A percentile compares a stretch with the other conserved stretches of the same genome.
Conservation (phyloP, 352 stramenopile genomes). For the Aphanomyces invadans region DNA sequence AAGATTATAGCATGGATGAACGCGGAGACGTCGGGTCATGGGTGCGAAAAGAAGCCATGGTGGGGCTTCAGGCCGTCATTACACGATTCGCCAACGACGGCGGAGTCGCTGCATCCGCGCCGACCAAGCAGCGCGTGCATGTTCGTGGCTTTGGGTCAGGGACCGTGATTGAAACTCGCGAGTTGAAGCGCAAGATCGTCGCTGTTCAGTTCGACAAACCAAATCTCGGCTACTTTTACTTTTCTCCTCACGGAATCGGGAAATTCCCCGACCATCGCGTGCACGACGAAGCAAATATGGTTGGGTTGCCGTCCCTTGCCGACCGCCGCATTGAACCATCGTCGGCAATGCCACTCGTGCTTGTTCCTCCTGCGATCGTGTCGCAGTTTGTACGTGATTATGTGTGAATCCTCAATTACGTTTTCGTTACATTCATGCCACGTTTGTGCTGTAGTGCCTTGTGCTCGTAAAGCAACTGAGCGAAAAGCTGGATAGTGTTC, state of each 20-base stretch:
- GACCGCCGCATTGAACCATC: background rate
- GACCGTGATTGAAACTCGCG: background rate
- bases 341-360: background rate
- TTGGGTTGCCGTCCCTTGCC: conserved; percentile 24
- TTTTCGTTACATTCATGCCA: too few species aligned
- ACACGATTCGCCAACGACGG: too few species aligned
- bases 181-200: background rate
- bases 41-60: conserved; percentile 93
- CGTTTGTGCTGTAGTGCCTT: conserved; percentile 57
- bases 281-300: conserved; percentile 4
- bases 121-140: background rate
- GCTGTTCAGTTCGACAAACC: conserved; percentile 54
- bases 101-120: background rate
- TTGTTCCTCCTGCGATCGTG: conserved; percentile 7
- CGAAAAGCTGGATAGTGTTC: conserved; percentile 95
- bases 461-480: conserved; percentile 91
- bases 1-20: conserved; percentile 96
- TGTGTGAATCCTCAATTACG: conserved; percentile 30
- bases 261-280: conserved; percentile 26
- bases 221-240: conserved; percentile 62
- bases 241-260: conserved; percentile 44
- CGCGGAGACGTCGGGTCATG: conserved; percentile 97
- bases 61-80: conserved; percentile 58
- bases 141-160: conserved; percentile 5
- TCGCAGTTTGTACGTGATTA: conserved; percentile 26